Evolutionary conservation across 768 basidiomycete species (phyloP), one percentile per base, ranked within the genome.

Genomic region (Stropharia rugosoannulata): DNA sequence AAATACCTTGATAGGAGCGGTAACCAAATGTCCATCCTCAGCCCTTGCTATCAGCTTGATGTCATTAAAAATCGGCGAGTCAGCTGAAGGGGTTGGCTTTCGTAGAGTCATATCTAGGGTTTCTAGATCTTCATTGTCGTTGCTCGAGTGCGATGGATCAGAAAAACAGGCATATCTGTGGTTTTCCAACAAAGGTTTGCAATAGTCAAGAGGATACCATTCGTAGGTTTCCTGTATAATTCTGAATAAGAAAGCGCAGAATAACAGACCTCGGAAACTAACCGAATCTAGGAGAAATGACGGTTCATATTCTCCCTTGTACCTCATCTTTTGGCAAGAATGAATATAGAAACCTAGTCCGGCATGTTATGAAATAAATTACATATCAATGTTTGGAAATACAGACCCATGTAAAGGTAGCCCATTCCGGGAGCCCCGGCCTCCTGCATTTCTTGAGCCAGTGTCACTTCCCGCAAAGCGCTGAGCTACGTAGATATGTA

Each of bases 251-350:
- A 22, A 49, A 8, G 46, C n/a, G 32, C 19, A 51, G 9, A 19
- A 38, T 38, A 13, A n/a, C 12, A 38, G 49, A 39, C 12, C 35
- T 39, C 13, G 11, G 39, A 45, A 10, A 62, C 79, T 62, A 59
- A 94, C 91, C 7, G 95, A 94, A 70, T 98, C 95, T 11, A 83
- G 80, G 16, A 98, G 79, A 60, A 83, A 93, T 2, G 95, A 97
- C 0, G 96, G 96, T 0, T 77, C 68, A 62, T 95, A 99, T 53
- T 97, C 94, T 27, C 87, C 95, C 65, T 99, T 99, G 72, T 99
- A 98, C 53, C 80, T 79, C 97, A 98, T 98, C 71, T 99, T 99
- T 49, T 75, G 82, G 66, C 95, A 98, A 2, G 90, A 85, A 62
- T 97, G 82, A 38, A 98, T 89, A 69, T 98, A 98, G 69, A 85